Base-by-base conservation (phyloP, 805 yeast genomes). In the Ogataea pilisensis region DNA sequence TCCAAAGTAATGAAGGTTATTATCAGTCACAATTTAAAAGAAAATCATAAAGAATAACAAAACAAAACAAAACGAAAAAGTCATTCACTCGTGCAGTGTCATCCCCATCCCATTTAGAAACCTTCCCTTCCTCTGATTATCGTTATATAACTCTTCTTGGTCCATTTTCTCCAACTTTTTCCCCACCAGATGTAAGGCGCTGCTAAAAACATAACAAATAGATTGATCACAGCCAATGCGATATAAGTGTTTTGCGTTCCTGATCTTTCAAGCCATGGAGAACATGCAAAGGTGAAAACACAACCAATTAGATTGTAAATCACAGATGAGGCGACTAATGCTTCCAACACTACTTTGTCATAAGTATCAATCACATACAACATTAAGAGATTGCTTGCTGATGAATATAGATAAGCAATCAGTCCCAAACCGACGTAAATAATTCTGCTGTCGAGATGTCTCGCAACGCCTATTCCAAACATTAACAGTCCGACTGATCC, bases 341-440 rank as follows among this genome's bases (percentile, higher is more conserved):
- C 76, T 58, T 80, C 85, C 45, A 80, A 64, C 29, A 80, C 79
- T 64, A 80, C 66, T 31, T 78, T 83, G 1, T 84, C 83, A 49
- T 80, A 81, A 4, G 80, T 68, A 51, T 80, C 85, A 78, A 81
- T 78, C 39, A 78, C 66, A 48, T 80, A 80, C 2, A 79, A 65
- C 76, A 81, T 70, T 29, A 85, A 76, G 27, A 80, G 72, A 50
- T 82, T 87, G 45, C 85, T 82, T 9, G 82, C 74, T 28, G 83
- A 76, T 48, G 85, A 83, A 65, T 76, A 81, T 11, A 83, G 77
- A 47, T 79, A 77, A 1, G 85, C 84, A 43, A 80, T 76, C 49
- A 80, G 72, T 0, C 78, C 86, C 29, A 81, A 61, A 0, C 85
- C 85, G 19, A 77, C 69, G 49, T 80, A 80, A 38, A 72, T 69